A percentile compares a stretch with the other conserved stretches of the same genome.
Evolutionary conservation across 768 basidiomycete species (phyloP).

Genomic region (Leucocoprinus sp.): DNA sequence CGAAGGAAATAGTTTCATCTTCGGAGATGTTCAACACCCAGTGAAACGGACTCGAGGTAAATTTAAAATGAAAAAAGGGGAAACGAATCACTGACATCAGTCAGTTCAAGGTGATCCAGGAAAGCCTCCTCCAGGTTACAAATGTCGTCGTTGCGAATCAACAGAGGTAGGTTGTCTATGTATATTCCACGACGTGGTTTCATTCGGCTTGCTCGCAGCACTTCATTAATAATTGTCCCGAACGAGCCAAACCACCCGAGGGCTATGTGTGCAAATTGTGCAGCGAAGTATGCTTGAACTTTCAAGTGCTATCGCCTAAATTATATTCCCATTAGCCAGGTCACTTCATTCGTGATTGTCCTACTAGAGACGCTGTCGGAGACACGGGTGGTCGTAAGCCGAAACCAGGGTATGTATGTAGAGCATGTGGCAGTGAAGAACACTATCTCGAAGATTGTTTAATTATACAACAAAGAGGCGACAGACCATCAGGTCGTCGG

Average conservation of each 20-base stretch:
- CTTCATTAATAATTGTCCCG: constrained; percentile 69
- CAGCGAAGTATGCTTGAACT: constrained; percentile 39
- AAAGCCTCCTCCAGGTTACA: constrained; percentile 65
- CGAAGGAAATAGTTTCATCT: constrained; percentile 58
- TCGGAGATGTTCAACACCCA: constrained; percentile 51
- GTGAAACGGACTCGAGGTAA: constrained; percentile 52
- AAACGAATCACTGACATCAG: constrained; percentile 6
- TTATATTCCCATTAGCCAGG: constrained; percentile 42
- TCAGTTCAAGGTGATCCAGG: constrained; percentile 34
- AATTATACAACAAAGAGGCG: constrained; percentile 44
- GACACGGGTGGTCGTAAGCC: constrained; percentile 83
- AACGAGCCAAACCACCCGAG: constrained; percentile 68
- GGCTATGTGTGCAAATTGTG: constrained; percentile 87
- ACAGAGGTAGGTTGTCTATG: constrained; percentile 43
- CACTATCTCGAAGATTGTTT: constrained; percentile 90
- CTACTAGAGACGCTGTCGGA: constrained; percentile 65
- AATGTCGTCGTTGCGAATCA: constrained; percentile 71
- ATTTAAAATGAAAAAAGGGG: constrained; percentile 12
- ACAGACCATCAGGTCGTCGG: constrained; percentile 36
- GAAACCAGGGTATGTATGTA: constrained; percentile 80
- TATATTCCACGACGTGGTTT: neutral
- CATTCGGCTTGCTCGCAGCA: constrained; percentile 39
- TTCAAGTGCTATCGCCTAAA: neutral
- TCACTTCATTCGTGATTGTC: constrained; percentile 87
- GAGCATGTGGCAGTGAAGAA: constrained; percentile 79